These are phyloP conservation scores for Ustilago crameri DNA, from an alignment of 1,284 basidiomycete genomes.

Conservation along the genomic window DNA sequence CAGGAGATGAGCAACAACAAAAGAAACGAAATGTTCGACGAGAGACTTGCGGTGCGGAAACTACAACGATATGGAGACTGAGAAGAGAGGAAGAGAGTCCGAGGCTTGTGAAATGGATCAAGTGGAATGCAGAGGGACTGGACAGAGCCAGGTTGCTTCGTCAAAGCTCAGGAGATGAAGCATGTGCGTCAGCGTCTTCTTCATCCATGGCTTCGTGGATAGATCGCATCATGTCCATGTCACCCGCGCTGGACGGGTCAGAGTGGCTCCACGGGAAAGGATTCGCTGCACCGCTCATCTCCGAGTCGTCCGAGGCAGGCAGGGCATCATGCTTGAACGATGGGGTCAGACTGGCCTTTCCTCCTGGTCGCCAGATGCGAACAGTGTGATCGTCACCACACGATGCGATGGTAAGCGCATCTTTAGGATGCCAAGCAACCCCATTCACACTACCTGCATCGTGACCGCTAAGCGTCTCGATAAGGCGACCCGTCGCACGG, in stretches of 20 bases:
- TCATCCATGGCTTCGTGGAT: constrained; percentile 44
- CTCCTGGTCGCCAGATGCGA: constrained; percentile 58
- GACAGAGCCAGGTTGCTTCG: no score
- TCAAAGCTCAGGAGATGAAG: constrained; percentile 23
- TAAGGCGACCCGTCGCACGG: constrained; percentile 80
- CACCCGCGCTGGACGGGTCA: constrained; percentile 21
- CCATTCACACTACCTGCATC: constrained; percentile 88
- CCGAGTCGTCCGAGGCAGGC: constrained; percentile 44
- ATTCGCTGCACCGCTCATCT: constrained; percentile 39
- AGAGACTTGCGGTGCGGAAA: neutral
- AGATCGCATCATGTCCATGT: constrained; percentile 40
- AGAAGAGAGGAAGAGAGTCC: neutral
- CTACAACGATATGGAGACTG: neutral
- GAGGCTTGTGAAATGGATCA: neutral
- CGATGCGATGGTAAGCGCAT: constrained; percentile 85
- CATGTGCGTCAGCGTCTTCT: constrained; percentile 7
- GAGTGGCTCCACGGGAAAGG: constrained; percentile 48
- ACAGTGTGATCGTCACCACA: constrained; percentile 66
- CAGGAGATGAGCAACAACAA: neutral
- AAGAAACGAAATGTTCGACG: constrained; percentile 3
- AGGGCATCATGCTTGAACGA: constrained; percentile 7
- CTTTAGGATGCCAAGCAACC: constrained; percentile 90
- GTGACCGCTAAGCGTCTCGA: constrained; percentile 87
- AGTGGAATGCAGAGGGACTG: no score
- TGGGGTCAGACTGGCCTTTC: constrained; percentile 4